Evolutionary conservation across 2,329 filamentous ascomycete genomes (phyloP).

Genomic region (Ophiostoma novo-ulmi): DNA sequence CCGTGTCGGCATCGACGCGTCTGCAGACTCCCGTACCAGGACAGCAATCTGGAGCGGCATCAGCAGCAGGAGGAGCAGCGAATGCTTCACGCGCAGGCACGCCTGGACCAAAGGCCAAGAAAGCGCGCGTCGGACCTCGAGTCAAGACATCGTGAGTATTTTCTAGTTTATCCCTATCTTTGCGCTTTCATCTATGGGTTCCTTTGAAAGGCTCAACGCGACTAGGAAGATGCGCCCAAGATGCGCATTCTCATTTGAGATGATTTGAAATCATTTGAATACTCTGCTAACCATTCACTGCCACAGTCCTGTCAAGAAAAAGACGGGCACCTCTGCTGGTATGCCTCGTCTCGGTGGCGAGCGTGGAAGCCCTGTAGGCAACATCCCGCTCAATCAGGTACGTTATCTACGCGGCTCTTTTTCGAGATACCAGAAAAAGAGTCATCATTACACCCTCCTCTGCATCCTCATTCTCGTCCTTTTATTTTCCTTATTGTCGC

Average conservation of each 20-base stretch:
- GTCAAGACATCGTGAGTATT: slow-evolving; percentile 67
- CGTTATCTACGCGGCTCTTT: slow-evolving; percentile 31
- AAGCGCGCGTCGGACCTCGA: slow-evolving; percentile 56
- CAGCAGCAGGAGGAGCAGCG: slow-evolving; percentile 7
- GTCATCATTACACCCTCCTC: slow-evolving; percentile 5
- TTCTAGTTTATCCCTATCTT: not conserved
- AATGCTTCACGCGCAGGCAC: slow-evolving; percentile 55
- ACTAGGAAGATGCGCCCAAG: not conserved
- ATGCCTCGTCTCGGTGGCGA: slow-evolving; percentile 61
- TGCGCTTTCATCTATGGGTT: not conserved
- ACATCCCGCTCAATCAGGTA: slow-evolving; percentile 51
- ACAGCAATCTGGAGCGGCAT: slow-evolving; percentile 12
- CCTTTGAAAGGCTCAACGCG: not conserved
- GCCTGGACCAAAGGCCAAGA: slow-evolving; percentile 55
- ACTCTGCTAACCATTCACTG: slow-evolving; percentile 28
- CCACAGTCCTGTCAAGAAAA: slow-evolving; percentile 69
- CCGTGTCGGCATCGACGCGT: slow-evolving; percentile 25
- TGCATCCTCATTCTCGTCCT: slow-evolving; percentile 10
- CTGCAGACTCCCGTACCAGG: slow-evolving; percentile 25
- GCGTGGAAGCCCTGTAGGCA: slow-evolving; percentile 57
- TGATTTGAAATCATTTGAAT: not conserved
- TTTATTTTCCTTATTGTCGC: not conserved
- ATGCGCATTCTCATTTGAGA: not conserved
- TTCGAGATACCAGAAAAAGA: not conserved
- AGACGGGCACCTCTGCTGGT: slow-evolving; percentile 62